phyloP scores from a whole-genome alignment of 371 early-diverging fungal genomes.

The Parasitella parasitica region DNA sequence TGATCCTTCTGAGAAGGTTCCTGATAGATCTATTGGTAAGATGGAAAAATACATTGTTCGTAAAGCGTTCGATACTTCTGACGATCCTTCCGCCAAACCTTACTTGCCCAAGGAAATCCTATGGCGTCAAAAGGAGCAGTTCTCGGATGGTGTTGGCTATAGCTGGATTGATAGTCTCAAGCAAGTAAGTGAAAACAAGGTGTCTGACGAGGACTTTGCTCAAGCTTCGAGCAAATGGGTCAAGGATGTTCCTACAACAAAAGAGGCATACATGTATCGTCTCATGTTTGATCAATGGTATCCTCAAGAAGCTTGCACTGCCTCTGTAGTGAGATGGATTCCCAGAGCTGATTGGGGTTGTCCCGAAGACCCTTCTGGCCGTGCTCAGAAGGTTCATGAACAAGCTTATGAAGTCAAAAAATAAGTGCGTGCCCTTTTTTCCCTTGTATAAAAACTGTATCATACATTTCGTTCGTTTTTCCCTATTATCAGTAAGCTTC shows the following conservation, averaged over 20 bases:
- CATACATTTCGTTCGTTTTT: not conserved
- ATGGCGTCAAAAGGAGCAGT: conserved; percentile 98
- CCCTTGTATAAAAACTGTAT: not conserved
- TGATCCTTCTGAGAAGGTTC: conserved; percentile 78
- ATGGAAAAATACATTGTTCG: conserved; percentile 92
- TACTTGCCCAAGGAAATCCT: conserved; percentile 90
- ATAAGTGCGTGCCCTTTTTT: not conserved
- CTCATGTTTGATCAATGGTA: conserved; percentile 89
- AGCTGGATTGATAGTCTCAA: conserved; percentile 94
- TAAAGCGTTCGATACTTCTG: conserved; percentile 71
- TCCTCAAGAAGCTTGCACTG: conserved; percentile 86
- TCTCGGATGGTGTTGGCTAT: conserved; percentile 97
- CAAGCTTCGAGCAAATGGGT: conserved; percentile 73
- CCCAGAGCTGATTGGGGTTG: conserved; percentile 97
- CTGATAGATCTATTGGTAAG: conserved; percentile 57
- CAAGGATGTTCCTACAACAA: conserved; percentile 89
- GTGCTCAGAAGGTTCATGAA: conserved; percentile 91
- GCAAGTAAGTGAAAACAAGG: conserved; percentile 62
- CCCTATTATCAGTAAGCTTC: not conserved
- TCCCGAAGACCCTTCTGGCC: conserved; percentile 94
- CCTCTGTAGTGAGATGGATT: conserved; percentile 92
- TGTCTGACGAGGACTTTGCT: conserved; percentile 79
- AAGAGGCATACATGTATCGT: conserved; percentile 96
- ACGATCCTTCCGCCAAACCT: conserved; percentile 68
- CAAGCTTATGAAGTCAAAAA: conserved; percentile 55